Percentiles rank a stretch among this genome's conserved stretches.
These are phyloP conservation scores for Tuber calosporum DNA, from an alignment of 495 filamentous ascomycete species.

Conservation along the genomic window DNA sequence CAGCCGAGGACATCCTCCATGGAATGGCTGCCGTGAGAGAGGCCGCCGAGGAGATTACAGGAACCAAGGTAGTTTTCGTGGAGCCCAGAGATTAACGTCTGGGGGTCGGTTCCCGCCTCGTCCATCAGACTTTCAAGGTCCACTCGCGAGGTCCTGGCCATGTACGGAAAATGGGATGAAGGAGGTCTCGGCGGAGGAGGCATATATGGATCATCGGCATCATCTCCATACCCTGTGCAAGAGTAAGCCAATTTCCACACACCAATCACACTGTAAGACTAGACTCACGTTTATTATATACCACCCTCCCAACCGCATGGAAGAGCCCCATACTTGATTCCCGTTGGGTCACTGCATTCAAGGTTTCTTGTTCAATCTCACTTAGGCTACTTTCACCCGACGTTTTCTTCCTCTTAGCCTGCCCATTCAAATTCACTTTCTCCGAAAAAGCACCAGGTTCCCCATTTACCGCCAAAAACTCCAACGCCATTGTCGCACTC, in stretches of 20 bases:
- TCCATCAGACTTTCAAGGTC: conserved; percentile 68
- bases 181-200: conserved; percentile 46
- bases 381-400: conserved; percentile 56
- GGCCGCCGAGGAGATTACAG: conserved; percentile 55
- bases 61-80: conserved; percentile 92
- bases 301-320: conserved; percentile 88
- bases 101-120: conserved; percentile 79
- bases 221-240: conserved; percentile 29
- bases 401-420: conserved; percentile 46
- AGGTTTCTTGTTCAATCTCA: conserved; percentile 60
- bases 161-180: conserved; percentile 43
- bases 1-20: conserved; percentile 61
- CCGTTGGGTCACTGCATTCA: conserved; percentile 68
- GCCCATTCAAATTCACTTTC: not conserved
- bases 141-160: conserved; percentile 57
- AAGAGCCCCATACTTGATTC: conserved; percentile 87
- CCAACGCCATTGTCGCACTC: conserved; percentile 78
- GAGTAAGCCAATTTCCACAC: not conserved
- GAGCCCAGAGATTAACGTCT: conserved; percentile 82
- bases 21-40: conserved; percentile 44
- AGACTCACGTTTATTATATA: conserved; percentile 80
- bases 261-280: not conserved
- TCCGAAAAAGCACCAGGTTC: conserved; percentile 49
- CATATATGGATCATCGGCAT: conserved; percentile 27
- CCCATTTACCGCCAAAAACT: conserved; percentile 78